phyloP scores from a whole-genome alignment of 768 basidiomycete genomes.

The Dacryopinax primogenitus region DNA sequence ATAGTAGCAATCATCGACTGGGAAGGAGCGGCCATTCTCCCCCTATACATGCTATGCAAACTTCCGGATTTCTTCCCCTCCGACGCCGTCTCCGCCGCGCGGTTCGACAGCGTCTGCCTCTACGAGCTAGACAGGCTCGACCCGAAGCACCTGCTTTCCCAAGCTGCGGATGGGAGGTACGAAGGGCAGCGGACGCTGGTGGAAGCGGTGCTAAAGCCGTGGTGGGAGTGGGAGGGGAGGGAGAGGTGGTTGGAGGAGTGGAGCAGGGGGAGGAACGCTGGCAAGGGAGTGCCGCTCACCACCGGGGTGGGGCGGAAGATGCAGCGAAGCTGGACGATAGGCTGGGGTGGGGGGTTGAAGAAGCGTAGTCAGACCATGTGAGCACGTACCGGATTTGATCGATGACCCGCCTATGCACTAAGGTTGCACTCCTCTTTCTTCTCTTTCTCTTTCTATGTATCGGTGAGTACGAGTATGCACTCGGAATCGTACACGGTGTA shows the following conservation, averaged over 20 bases:
- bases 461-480: neutral
- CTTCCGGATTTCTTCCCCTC: neutral
- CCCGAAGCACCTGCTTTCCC: neutral
- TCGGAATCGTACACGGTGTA: neutral
- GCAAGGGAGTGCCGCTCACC: no score
- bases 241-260: neutral
- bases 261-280: neutral
- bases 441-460: no score
- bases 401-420: no score
- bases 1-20: neutral
- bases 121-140: neutral
- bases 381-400: no score
- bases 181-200: neutral
- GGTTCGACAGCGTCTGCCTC: neutral
- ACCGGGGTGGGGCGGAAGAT: neutral
- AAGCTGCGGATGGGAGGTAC: neutral
- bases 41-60: neutral
- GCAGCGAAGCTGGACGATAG: neutral
- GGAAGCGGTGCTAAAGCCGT: neutral
- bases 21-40: neutral
- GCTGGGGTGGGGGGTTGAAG: neutral
- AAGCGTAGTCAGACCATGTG: slow-evolving; percentile 8
- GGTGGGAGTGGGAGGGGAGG: neutral
- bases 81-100: neutral
- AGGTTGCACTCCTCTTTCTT: no score